Evolutionary conservation across 2,329 filamentous ascomycete genomes (phyloP).

Genomic region (Mariannaea sp.): DNA sequence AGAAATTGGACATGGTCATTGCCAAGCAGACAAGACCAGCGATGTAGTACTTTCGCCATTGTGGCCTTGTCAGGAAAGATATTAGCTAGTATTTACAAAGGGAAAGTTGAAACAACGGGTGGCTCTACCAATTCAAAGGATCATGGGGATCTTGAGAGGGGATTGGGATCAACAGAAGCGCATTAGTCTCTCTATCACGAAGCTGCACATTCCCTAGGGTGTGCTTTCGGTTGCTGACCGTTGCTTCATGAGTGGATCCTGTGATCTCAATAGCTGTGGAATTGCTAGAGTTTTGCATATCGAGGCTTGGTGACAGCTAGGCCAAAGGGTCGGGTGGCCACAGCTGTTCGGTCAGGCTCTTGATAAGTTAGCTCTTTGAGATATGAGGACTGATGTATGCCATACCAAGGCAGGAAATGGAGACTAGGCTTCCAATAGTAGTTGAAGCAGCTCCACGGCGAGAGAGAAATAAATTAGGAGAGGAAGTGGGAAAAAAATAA

Average conservation of each 20-base stretch:
- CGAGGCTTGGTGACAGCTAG: not conserved
- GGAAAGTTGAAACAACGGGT: slow-evolving; percentile 20
- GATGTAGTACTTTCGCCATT: slow-evolving; percentile 55
- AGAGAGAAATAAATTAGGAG: not conserved
- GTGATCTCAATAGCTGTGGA: not conserved
- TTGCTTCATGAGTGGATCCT: slow-evolving; percentile 2
- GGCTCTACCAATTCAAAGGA: slow-evolving; percentile 53
- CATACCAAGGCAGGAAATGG: too few relatives aligned
- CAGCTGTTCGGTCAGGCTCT: not conserved
- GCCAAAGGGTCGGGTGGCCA: not conserved
- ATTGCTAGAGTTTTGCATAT: slow-evolving; percentile 7
- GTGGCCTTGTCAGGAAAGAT: slow-evolving; percentile 43
- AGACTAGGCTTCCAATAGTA: too few relatives aligned
- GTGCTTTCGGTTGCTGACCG: slow-evolving; percentile 24
- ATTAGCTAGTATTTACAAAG: slow-evolving; percentile 3
- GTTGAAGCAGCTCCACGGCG: too few relatives aligned
- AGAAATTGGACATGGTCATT: slow-evolving; percentile 61
- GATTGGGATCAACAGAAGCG: slow-evolving; percentile 51
- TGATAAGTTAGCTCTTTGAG: not conserved
- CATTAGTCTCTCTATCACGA: slow-evolving; percentile 48
- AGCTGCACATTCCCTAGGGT: slow-evolving; percentile 50
- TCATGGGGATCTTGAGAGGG: slow-evolving; percentile 31
- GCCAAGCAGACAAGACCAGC: slow-evolving; percentile 55
- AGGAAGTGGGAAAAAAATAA: not conserved
- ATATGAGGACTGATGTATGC: too few relatives aligned